Conservation (phyloP, 2,329 filamentous ascomycete species). For the Pseudocercospora ulei region DNA sequence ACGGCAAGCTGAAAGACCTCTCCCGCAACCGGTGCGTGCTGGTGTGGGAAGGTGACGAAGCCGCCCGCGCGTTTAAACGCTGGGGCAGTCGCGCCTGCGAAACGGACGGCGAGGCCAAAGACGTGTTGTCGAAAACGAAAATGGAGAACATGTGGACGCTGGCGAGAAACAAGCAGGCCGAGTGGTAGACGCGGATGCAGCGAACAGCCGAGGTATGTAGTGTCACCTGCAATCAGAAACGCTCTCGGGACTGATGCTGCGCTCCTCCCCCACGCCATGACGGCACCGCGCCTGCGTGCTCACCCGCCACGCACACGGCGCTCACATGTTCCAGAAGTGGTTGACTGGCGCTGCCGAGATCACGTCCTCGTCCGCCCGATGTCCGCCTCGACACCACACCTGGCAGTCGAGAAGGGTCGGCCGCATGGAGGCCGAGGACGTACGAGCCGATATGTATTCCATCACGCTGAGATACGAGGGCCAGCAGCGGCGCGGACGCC, state of each 20-base stretch:
- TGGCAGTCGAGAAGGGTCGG: too few relatives aligned
- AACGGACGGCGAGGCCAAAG: conserved; percentile 78
- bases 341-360: too few relatives aligned
- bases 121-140: conserved; percentile 67
- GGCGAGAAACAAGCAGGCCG: conserved; percentile 52
- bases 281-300: too few relatives aligned
- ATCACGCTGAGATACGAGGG: too few relatives aligned
- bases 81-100: conserved; percentile 89
- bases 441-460: too few relatives aligned
- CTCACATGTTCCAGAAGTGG: too few relatives aligned
- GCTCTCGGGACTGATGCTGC: conserved; percentile 3
- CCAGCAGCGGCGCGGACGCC: too few relatives aligned
- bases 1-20: conserved; percentile 70
- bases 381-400: too few relatives aligned
- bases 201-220: conserved; percentile 1
- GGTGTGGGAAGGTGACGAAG: conserved; percentile 85
- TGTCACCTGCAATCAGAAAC: background rate
- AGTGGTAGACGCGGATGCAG: background rate
- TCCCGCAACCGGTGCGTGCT: conserved; percentile 70
- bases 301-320: too few relatives aligned
- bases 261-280: too few relatives aligned
- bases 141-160: conserved; percentile 94
- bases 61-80: conserved; percentile 68
- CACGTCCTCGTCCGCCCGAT: too few relatives aligned
- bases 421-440: too few relatives aligned